phyloP scores from a whole-genome alignment of 345 rosid species.

The Salix exigua region DNA sequence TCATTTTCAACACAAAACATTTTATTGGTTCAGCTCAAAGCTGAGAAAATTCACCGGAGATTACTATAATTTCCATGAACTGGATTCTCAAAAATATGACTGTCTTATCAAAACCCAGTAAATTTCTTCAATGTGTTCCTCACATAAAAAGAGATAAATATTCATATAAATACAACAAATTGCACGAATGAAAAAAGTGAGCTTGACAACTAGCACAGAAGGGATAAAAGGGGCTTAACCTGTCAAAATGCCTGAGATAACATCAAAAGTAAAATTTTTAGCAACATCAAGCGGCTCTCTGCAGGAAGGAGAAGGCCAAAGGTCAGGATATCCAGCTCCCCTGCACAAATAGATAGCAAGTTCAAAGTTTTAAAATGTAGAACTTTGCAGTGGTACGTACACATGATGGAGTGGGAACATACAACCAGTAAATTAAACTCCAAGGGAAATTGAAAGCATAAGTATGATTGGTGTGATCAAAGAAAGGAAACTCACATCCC shows the following conservation, averaged over 20 bases:
- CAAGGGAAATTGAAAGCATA: background rate
- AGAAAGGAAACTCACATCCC: background rate
- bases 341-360: slow-evolving; percentile 44
- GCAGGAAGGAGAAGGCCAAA: slow-evolving; percentile 89
- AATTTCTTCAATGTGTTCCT: background rate
- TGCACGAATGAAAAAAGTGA: background rate
- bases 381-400: background rate
- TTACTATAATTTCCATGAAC: background rate
- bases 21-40: background rate
- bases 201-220: background rate
- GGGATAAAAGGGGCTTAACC: slow-evolving; percentile 35
- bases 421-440: background rate
- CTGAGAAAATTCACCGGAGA: background rate
- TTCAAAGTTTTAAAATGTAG: background rate
- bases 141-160: background rate
- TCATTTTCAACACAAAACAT: background rate
- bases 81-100: background rate
- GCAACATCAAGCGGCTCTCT: slow-evolving; percentile 95
- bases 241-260: slow-evolving; percentile 75
- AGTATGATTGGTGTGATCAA: background rate
- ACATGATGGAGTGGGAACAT: background rate
- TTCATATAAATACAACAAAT: background rate
- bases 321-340: slow-evolving; percentile 91
- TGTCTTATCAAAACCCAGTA: background rate
- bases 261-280: slow-evolving; percentile 70